Conservation (phyloP, 2,329 filamentous ascomycete genomes). For the Fusarium luffae region DNA sequence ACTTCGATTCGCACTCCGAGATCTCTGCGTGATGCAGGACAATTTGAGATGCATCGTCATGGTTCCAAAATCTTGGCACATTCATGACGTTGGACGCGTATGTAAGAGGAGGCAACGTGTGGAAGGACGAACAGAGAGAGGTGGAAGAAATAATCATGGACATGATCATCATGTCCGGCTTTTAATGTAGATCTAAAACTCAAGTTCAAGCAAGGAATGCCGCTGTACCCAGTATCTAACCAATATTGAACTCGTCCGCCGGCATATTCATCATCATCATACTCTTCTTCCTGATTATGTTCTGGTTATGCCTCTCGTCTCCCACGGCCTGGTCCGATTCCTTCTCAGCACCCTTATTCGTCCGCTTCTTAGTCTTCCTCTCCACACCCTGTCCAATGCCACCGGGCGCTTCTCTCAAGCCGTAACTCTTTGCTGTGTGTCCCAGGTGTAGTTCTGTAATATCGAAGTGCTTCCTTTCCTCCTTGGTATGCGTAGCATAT, state of each 20-base stretch:
- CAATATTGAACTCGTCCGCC: constrained; percentile 76
- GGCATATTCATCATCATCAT: constrained; percentile 73
- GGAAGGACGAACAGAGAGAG: constrained; percentile 4
- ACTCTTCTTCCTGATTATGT: constrained; percentile 68
- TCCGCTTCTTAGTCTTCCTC: constrained; percentile 57
- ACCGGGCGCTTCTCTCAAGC: constrained; percentile 85
- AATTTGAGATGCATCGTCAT: constrained; percentile 23
- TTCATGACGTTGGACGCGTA: constrained; percentile 23
- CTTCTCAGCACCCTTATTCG: constrained; percentile 48
- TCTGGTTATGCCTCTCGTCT: constrained; percentile 50
- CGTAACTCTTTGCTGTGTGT: constrained; percentile 94
- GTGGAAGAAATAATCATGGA: constrained; percentile 11
- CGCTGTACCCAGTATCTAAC: constrained; percentile 51
- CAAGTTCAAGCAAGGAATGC: constrained; percentile 29
- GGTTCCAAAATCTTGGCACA: background rate
- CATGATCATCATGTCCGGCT: constrained; percentile 27
- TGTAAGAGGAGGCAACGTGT: background rate
- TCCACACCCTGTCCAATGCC: constrained; percentile 75
- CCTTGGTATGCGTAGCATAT: constrained; percentile 91
- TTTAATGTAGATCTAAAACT: constrained; percentile 31
- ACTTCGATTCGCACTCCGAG: constrained; percentile 6
- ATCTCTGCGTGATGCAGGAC: constrained; percentile 14
- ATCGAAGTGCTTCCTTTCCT: constrained; percentile 88
- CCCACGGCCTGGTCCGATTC: constrained; percentile 53
- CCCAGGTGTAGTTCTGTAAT: constrained; percentile 92